phyloP scores from a whole-genome alignment of 306 rosid genomes.

The Pachyrhizus erosus region DNA sequence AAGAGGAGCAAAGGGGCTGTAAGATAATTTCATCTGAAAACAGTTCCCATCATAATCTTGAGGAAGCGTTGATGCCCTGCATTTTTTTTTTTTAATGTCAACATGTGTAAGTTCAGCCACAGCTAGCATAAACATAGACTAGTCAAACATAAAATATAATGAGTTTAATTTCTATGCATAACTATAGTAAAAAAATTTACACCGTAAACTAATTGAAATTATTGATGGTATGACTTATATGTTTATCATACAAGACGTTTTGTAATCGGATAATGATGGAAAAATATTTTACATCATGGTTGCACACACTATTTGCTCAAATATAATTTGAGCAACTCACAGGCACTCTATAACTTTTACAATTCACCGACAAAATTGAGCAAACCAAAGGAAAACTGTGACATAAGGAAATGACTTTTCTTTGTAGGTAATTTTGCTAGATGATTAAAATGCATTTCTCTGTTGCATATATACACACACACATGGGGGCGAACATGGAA shows the following conservation, averaged over 20 bases:
- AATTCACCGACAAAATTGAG: background rate
- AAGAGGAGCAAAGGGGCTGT: conserved; percentile 79
- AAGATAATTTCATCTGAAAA: conserved; percentile 71
- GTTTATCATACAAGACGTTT: background rate
- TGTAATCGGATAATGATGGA: background rate
- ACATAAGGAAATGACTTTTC: background rate
- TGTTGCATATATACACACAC: background rate
- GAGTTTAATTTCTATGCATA: background rate
- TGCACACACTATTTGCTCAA: background rate
- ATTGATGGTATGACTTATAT: background rate
- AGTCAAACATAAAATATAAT: background rate
- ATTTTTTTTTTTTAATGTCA: conserved; percentile 23
- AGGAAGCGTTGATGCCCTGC: conserved; percentile 73
- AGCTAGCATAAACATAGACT: background rate
- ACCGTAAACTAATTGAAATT: background rate
- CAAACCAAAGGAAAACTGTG: background rate
- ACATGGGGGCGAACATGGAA: background rate
- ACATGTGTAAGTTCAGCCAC: background rate
- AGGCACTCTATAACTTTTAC: background rate
- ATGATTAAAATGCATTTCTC: conserved; percentile 1
- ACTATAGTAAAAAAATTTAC: background rate
- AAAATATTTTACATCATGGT: background rate
- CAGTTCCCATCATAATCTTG: conserved; percentile 63
- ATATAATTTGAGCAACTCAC: background rate
- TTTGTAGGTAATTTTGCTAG: background rate